A percentile compares a stretch with the other conserved stretches of the same genome.
Evolutionary conservation across 2,329 filamentous ascomycete species (phyloP).

Genomic region (Fusarium pseudocircinatum): DNA sequence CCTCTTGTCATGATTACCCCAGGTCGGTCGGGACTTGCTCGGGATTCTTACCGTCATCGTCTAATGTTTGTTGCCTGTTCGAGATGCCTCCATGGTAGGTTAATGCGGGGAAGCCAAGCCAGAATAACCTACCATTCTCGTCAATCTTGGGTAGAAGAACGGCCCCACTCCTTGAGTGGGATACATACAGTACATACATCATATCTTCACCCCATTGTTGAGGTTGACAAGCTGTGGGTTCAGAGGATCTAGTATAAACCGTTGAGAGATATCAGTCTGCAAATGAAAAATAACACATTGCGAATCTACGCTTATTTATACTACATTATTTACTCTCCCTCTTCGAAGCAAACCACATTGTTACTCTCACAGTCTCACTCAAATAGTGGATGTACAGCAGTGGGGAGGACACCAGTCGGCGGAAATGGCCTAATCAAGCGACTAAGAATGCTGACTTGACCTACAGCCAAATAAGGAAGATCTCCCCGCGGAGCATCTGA

Average conservation of each 20-base stretch:
- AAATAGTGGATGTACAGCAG: not conserved
- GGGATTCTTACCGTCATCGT: conserved; percentile 14
- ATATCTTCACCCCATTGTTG: not conserved
- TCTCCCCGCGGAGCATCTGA: not conserved
- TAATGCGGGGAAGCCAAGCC: conserved; percentile 21
- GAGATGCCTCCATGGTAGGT: conserved; percentile 21
- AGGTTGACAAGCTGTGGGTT: not conserved
- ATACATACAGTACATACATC: not conserved
- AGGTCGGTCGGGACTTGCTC: conserved; percentile 18
- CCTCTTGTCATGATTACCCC: not conserved
- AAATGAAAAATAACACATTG: not conserved
- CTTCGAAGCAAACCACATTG: no score
- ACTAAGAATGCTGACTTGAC: not conserved
- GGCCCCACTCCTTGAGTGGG: conserved; percentile 1
- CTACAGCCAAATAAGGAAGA: not conserved
- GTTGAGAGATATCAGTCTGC: not conserved
- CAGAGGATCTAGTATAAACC: not conserved
- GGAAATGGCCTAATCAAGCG: not conserved
- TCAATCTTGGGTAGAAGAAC: not conserved
- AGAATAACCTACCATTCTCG: not conserved
- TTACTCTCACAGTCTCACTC: not conserved
- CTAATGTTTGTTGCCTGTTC: conserved; percentile 10
- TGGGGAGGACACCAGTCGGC: not conserved
- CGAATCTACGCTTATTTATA: not conserved
- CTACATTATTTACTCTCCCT: not conserved